Evolutionary conservation across 176 grass and related monocot species (phyloP).

Genomic region (Aegilops longissima): DNA sequence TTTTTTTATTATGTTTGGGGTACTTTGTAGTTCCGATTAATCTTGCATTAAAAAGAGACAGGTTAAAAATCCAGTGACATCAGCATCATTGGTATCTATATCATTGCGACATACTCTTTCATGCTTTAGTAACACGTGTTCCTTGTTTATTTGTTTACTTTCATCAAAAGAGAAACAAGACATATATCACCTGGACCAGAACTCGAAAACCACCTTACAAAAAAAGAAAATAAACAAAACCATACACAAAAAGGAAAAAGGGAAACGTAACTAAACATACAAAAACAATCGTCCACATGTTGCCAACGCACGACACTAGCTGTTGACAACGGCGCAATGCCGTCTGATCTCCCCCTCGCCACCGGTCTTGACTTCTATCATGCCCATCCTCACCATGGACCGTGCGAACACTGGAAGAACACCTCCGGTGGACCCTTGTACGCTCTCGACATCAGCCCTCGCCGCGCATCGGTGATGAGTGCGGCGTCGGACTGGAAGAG

Average conservation of each 20-base stretch:
- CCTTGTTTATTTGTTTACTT: background rate
- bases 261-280: background rate
- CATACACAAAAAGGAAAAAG: background rate
- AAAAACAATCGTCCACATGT: background rate
- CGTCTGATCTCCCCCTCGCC: constrained; percentile 71
- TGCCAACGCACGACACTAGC: background rate
- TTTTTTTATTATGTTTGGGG: too few relatives aligned
- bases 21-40: too few relatives aligned
- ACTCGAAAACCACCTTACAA: background rate
- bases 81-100: background rate
- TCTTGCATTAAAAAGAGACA: background rate
- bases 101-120: background rate
- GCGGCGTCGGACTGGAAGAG: constrained; percentile 85
- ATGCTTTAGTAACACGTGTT: background rate
- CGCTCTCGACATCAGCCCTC: constrained; percentile 34
- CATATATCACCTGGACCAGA: background rate
- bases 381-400: constrained; percentile 71
- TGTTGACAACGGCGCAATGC: constrained; percentile 59
- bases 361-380: constrained; percentile 62
- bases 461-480: constrained; percentile 47
- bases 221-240: background rate
- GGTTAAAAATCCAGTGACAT: background rate
- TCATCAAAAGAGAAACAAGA: background rate
- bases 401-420: constrained; percentile 70
- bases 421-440: constrained; percentile 19